Percentiles rank a stretch among this genome's conserved stretches.
These are phyloP conservation scores for Amanita pallidorosea DNA, from an alignment of 768 basidiomycete genomes.

Conservation along the genomic window DNA sequence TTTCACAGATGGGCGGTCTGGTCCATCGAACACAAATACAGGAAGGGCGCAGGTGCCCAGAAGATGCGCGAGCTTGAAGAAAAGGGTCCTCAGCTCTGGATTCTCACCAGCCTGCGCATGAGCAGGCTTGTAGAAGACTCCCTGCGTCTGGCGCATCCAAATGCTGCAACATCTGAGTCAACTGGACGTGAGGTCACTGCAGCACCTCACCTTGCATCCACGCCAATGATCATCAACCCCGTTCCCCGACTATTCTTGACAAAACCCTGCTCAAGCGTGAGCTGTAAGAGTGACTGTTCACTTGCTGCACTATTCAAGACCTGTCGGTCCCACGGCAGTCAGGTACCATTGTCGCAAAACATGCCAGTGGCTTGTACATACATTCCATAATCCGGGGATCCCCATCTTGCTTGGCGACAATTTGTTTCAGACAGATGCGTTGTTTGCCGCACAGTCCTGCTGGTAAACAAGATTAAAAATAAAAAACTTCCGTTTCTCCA, in stretches of 20 bases:
- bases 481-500: no score
- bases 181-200: background rate
- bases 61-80: constrained; percentile 20
- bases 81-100: background rate
- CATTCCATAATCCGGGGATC: constrained; percentile 14
- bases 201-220: background rate
- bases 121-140: background rate
- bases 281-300: background rate
- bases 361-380: constrained; percentile 24
- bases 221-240: background rate
- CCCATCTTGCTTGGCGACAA: background rate
- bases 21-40: constrained; percentile 90
- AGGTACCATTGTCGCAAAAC: no score
- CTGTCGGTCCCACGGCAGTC: no score
- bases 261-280: background rate
- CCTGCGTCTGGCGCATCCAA: background rate
- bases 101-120: background rate
- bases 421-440: no score
- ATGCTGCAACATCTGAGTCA: background rate
- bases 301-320: background rate
- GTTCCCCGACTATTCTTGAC: background rate
- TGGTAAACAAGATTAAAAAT: no score
- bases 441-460: no score
- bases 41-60: constrained; percentile 74
- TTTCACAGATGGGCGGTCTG: constrained; percentile 71